Base-by-base conservation (phyloP, 1,284 basidiomycete species). In the Rhodotorula sp. region DNA sequence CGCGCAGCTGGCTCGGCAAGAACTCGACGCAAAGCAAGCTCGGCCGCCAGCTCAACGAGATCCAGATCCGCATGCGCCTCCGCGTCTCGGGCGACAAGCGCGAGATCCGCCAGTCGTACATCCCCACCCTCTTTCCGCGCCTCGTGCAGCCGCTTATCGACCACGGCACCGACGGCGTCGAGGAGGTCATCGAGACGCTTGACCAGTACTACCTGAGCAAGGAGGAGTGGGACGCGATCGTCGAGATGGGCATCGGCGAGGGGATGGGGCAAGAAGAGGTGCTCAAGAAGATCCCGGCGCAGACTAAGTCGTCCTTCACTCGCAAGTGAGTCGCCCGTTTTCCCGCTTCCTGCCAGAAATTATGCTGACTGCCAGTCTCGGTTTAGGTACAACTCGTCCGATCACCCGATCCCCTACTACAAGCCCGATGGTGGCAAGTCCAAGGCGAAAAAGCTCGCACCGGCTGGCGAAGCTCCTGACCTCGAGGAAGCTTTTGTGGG, bases 221-320 rank as follows among this genome's bases (percentile, higher is more conserved):
- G 73, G 95, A 98, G 49, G 95, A 99, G 78, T 95, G 94, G 91
- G 96, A 99, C 76, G 89, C 91, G 17, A 85, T 98, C 62, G 86
- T 98, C 64, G 95, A 99, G 80, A 85, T 99, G 17, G 95, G 94
- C 0, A 85, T 99, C 17, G 94, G 88, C 67, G 85, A 89, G 10
- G 86, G 89, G 77, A 87, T 86, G 73, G 90, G 90, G 57, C 71
- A 77, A 51, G 89, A 90, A 0, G 55, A 84, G 0, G 84, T 93
- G 13, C 79, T 90, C 73, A 97, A 95, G 83, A 89, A 89, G 82
- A 92, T 99, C 46, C 84, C 91, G 0, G 79, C 89, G 0, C 85
- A 89, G 0, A 89, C 89, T 53, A 99, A 99, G 83, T 82, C 89
- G 0, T 83, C 90, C 1, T 89, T 99, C 73, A 99, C 95, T 2